Percentiles rank a stretch among this genome's conserved stretches.
phyloP scores from a whole-genome alignment of 805 yeast genomes.

The Starmera caribaea region DNA sequence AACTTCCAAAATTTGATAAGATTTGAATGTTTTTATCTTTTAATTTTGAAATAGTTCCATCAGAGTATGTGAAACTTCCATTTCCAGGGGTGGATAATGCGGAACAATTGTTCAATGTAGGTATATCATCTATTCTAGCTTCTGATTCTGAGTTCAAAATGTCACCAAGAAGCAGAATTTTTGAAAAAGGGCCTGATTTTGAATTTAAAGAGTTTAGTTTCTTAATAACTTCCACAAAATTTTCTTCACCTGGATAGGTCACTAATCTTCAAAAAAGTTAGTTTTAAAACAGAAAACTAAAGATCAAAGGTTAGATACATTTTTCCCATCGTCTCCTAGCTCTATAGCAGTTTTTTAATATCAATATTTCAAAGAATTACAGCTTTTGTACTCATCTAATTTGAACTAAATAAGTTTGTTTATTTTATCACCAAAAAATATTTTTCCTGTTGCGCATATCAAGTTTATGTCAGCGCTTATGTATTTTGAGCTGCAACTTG shows the following conservation, averaged over 20 bases:
- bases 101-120: conserved; percentile 7
- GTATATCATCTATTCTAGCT: conserved; percentile 5
- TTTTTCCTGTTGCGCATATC: no score
- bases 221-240: conserved; percentile 23
- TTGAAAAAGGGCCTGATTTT: conserved; percentile 61
- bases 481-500: no score
- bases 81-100: conserved; percentile 9
- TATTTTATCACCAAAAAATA: no score
- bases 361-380: no score
- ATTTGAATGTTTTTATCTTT: conserved; percentile 16
- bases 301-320: no score
- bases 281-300: background rate
- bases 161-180: conserved; percentile 44
- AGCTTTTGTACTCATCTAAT: no score
- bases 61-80: background rate
- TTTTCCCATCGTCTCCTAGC: no score
- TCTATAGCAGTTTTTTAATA: no score
- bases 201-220: conserved; percentile 39
- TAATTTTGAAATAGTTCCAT: conserved; percentile 3
- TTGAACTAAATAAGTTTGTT: no score
- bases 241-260: conserved; percentile 1
- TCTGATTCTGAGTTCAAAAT: conserved; percentile 7
- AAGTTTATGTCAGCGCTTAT: no score
- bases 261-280: background rate
- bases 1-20: conserved; percentile 26